Evolutionary conservation across 2,329 filamentous ascomycete species (phyloP).

Genomic region (Alternaria alternata): DNA sequence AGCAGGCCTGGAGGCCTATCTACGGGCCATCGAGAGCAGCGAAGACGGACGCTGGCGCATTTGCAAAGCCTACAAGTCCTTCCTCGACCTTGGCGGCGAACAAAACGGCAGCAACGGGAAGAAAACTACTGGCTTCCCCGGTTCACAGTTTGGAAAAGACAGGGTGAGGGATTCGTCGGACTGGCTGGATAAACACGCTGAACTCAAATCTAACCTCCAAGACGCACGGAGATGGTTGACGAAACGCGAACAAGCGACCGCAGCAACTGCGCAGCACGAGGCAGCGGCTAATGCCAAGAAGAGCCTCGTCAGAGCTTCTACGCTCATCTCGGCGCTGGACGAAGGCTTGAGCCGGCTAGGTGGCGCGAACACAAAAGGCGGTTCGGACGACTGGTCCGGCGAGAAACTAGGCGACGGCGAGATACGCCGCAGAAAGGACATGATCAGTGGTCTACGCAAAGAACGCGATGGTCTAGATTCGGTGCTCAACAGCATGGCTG

Average conservation of each 20-base stretch:
- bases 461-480: conserved; percentile 80
- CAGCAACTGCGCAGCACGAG: conserved; percentile 69
- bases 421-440: conserved; percentile 73
- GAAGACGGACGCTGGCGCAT: conserved; percentile 81
- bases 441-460: conserved; percentile 73
- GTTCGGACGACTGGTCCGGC: conserved; percentile 49
- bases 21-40: conserved; percentile 74
- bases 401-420: conserved; percentile 75
- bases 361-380: conserved; percentile 23
- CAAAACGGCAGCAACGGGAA: conserved; percentile 31
- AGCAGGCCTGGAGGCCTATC: conserved; percentile 72
- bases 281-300: conserved; percentile 78
- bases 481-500: conserved; percentile 70
- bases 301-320: conserved; percentile 72
- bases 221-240: conserved; percentile 72
- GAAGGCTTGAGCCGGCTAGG: conserved; percentile 64
- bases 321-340: conserved; percentile 69
- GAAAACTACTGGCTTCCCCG: conserved; percentile 32
- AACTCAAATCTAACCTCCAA: conserved; percentile 76
- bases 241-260: conserved; percentile 69
- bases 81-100: conserved; percentile 67
- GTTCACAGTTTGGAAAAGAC: conserved; percentile 49
- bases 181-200: conserved; percentile 79
- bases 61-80: conserved; percentile 74
- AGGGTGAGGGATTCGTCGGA: conserved; percentile 61